These are phyloP conservation scores for Leishmania tarentolae DNA, from an alignment of 208 protist species.

Conservation along the genomic window DNA sequence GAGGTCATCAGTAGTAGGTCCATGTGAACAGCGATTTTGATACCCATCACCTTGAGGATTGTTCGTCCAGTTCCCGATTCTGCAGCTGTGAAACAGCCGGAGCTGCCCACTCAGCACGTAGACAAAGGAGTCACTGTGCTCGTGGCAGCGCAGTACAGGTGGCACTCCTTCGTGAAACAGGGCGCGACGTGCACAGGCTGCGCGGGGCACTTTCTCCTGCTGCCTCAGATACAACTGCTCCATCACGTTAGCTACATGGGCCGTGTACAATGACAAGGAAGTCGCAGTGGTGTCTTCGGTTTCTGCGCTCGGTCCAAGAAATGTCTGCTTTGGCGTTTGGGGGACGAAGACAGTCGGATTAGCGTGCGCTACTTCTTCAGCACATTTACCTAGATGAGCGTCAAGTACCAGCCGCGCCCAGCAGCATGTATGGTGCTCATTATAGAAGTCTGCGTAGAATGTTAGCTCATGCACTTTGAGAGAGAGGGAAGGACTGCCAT, in stretches of 20 bases:
- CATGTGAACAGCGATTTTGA: conserved; percentile 6
- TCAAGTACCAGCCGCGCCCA: conserved; percentile 63
- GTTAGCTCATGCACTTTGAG: conserved; percentile 13
- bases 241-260: conserved; percentile 1
- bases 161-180: conserved; percentile 41
- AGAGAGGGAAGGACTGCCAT: not conserved
- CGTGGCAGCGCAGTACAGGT: conserved; percentile 40
- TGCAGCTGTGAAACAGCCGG: conserved; percentile 12
- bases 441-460: conserved; percentile 32
- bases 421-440: conserved; percentile 56
- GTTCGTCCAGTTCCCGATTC: not conserved
- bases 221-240: conserved; percentile 26
- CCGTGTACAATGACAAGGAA: not conserved
- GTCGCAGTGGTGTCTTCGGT: not conserved
- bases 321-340: not conserved
- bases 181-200: conserved; percentile 28
- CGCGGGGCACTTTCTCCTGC: conserved; percentile 25
- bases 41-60: not conserved
- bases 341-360: not conserved
- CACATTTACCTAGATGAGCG: conserved; percentile 21
- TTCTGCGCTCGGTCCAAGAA: not conserved
- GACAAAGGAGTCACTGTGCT: conserved; percentile 9
- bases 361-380: not conserved
- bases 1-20: not conserved
- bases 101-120: conserved; percentile 22